Conservation (phyloP, 768 basidiomycete genomes). For the Suillus decipiens region DNA sequence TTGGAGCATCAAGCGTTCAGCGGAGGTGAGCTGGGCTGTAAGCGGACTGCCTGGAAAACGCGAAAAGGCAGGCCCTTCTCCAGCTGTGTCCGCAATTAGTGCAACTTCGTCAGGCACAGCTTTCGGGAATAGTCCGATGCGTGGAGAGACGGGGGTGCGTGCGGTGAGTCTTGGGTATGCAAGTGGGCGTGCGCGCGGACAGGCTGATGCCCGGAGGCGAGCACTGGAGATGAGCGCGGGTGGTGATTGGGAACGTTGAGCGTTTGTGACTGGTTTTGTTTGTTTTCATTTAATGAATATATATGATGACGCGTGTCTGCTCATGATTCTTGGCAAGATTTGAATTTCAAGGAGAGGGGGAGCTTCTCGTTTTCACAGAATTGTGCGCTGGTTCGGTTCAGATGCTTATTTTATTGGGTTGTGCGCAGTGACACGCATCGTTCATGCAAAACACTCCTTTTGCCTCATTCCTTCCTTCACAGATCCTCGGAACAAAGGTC, state of each 20-base stretch:
- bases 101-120: background rate
- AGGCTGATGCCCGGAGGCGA: conserved; percentile 24
- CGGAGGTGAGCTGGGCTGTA: conserved; percentile 82
- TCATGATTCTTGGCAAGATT: background rate
- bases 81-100: background rate
- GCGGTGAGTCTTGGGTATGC: conserved; percentile 30
- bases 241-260: conserved; percentile 20
- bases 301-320: background rate
- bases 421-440: background rate
- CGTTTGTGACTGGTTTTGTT: background rate
- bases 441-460: too few relatives aligned
- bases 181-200: conserved; percentile 18
- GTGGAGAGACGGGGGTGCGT: conserved; percentile 25
- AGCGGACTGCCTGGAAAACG: conserved; percentile 47
- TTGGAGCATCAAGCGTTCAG: conserved; percentile 82
- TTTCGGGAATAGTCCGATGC: background rate
- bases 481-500: too few relatives aligned
- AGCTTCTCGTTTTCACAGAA: background rate
- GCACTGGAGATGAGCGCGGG: conserved; percentile 26
- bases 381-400: background rate
- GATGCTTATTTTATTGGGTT: background rate
- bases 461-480: too few relatives aligned
- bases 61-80: conserved; percentile 14
- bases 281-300: background rate
- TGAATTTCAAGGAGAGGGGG: background rate